These are phyloP conservation scores for Protea cynaroides DNA, from an alignment of 164 flowering plant species.

Conservation along the genomic window DNA sequence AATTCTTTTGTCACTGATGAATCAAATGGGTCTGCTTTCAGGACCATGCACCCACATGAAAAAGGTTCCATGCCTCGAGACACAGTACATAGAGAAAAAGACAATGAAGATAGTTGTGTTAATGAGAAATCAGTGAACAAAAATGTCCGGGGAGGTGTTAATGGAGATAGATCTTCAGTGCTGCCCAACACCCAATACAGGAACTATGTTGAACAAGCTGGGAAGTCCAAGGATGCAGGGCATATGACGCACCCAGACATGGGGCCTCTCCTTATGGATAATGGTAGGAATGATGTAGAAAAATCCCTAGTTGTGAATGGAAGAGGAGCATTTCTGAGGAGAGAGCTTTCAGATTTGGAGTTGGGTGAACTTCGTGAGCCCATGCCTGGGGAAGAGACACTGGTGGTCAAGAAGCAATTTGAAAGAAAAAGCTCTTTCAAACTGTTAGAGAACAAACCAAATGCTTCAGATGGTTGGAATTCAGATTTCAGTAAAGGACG, in stretches of 20 bases:
- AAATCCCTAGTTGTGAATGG: slow-evolving; percentile 35
- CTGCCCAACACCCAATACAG: slow-evolving; percentile 29
- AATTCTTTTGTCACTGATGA: slow-evolving; percentile 15
- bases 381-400: slow-evolving; percentile 38
- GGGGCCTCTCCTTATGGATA: slow-evolving; percentile 34
- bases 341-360: slow-evolving; percentile 92
- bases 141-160: slow-evolving; percentile 31
- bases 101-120: slow-evolving; percentile 29
- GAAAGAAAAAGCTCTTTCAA: slow-evolving; percentile 67
- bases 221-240: slow-evolving; percentile 32
- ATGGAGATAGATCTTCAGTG: slow-evolving; percentile 27
- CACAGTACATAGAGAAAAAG: slow-evolving; percentile 31
- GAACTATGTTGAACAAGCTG: slow-evolving; percentile 42
- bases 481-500: slow-evolving; percentile 44
- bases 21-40: slow-evolving; percentile 15
- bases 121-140: slow-evolving; percentile 34
- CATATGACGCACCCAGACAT: slow-evolving; percentile 21
- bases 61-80: slow-evolving; percentile 29
- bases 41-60: slow-evolving; percentile 20
- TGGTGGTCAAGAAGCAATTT: slow-evolving; percentile 34
- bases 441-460: slow-evolving; percentile 35
- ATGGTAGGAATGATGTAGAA: slow-evolving; percentile 19
- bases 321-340: slow-evolving; percentile 38
- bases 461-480: slow-evolving; percentile 36
- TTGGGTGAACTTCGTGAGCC: slow-evolving; percentile 92